These are phyloP conservation scores for Chytriomyces sp. DNA, from an alignment of 192 early-diverging fungal species.

Conservation along the genomic window DNA sequence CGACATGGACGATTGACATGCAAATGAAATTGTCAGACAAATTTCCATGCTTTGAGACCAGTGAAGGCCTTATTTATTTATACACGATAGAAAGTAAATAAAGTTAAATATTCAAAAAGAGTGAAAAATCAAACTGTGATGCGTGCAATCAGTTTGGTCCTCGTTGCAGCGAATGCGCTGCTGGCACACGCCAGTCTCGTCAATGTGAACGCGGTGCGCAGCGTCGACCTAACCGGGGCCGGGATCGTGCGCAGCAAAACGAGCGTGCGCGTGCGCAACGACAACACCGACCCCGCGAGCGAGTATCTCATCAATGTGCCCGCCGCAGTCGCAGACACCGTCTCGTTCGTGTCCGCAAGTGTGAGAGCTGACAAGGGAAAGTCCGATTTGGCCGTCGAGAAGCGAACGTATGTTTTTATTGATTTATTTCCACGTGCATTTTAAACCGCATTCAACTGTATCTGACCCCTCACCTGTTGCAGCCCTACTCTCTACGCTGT, in stretches of 20 bases:
- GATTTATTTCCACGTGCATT: too few relatives aligned
- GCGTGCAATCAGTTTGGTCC: neutral
- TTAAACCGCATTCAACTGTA: neutral
- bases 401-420: too few relatives aligned
- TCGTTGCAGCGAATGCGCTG: neutral
- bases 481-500: constrained; percentile 29
- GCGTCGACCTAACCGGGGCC: constrained; percentile 63
- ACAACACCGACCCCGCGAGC: constrained; percentile 33
- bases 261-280: constrained; percentile 55
- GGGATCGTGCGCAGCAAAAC: constrained; percentile 55
- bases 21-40: neutral
- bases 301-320: constrained; percentile 42
- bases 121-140: too few relatives aligned
- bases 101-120: neutral
- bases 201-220: constrained; percentile 65
- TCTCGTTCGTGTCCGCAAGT: constrained; percentile 39
- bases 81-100: neutral
- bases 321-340: constrained; percentile 11
- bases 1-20: neutral
- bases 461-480: neutral
- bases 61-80: neutral
- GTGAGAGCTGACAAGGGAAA: constrained; percentile 7
- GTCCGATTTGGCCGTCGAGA: too few relatives aligned
- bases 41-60: neutral
- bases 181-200: constrained; percentile 10